These are phyloP conservation scores for Blastocystis sp. DNA, from an alignment of 352 stramenopile genomes.

Conservation along the genomic window DNA sequence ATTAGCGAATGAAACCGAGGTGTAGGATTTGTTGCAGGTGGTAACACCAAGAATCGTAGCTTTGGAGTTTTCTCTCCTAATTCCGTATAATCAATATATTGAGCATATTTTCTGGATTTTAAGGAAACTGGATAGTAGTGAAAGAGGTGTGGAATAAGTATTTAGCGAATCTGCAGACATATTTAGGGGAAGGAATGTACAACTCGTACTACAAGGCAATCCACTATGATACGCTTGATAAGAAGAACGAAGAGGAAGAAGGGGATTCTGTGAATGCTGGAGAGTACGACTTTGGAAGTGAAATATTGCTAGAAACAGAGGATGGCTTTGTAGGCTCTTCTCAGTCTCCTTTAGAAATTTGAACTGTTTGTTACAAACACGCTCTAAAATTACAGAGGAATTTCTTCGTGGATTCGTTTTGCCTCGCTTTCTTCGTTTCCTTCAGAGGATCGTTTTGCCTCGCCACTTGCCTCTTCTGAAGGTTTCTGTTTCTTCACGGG, in stretches of 20 bases:
- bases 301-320: not conserved
- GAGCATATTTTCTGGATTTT: slow-evolving; percentile 57
- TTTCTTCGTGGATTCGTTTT: not conserved
- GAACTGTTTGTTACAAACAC: not conserved
- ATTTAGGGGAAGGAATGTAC: slow-evolving; percentile 38
- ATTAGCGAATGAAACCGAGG: slow-evolving; percentile 27
- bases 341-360: not conserved
- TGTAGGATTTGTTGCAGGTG: not conserved
- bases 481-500: not conserved
- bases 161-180: slow-evolving; percentile 27
- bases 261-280: not conserved
- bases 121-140: slow-evolving; percentile 15
- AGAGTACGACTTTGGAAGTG: not conserved
- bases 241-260: not conserved
- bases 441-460: not conserved
- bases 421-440: not conserved
- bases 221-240: not conserved
- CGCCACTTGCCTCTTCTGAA: not conserved
- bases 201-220: slow-evolving; percentile 19
- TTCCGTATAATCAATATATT: slow-evolving; percentile 44
- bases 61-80: slow-evolving; percentile 24
- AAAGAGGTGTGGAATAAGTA: not conserved
- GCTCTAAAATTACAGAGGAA: not conserved
- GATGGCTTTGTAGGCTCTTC: not conserved
- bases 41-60: not conserved